These are phyloP conservation scores for Candida sp. DNA, from an alignment of 1,139 yeast genomes.

Conservation along the genomic window DNA sequence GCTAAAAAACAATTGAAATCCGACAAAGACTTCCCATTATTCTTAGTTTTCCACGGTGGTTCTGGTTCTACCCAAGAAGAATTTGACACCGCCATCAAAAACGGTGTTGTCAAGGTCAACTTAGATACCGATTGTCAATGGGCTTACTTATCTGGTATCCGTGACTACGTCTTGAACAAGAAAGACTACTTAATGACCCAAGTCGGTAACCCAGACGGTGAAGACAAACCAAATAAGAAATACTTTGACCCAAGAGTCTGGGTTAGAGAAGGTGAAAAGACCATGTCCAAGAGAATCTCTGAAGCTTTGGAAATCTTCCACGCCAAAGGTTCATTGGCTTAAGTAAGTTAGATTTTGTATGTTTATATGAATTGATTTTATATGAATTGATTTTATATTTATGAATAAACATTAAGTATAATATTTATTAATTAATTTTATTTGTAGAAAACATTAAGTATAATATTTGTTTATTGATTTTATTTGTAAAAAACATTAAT, in stretches of 20 bases:
- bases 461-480: too few species aligned
- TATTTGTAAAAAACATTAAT: too few species aligned
- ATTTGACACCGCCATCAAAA: constrained; percentile 84
- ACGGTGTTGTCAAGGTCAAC: constrained; percentile 99
- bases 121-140: constrained; percentile 99
- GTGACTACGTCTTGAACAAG: constrained; percentile 94
- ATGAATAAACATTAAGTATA: background rate
- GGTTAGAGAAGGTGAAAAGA: constrained; percentile 99
- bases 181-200: constrained; percentile 86
- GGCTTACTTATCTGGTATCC: constrained; percentile 95
- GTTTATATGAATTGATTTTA: constrained; percentile 2
- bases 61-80: constrained; percentile 95
- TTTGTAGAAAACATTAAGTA: too few species aligned
- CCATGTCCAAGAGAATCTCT: constrained; percentile 84
- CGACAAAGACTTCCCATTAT: constrained; percentile 69
- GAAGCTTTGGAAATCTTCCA: constrained; percentile 88
- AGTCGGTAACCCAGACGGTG: constrained; percentile 99
- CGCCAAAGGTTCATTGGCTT: constrained; percentile 55
- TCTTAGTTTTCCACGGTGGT: constrained; percentile 99
- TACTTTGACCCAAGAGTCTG: constrained; percentile 99
- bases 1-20: constrained; percentile 63
- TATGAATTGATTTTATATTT: constrained; percentile 1
- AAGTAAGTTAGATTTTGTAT: background rate
- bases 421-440: too few species aligned
- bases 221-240: constrained; percentile 98